These are phyloP conservation scores for Emericellopsis atlantica DNA, from an alignment of 2,329 filamentous ascomycete genomes.

Conservation along the genomic window DNA sequence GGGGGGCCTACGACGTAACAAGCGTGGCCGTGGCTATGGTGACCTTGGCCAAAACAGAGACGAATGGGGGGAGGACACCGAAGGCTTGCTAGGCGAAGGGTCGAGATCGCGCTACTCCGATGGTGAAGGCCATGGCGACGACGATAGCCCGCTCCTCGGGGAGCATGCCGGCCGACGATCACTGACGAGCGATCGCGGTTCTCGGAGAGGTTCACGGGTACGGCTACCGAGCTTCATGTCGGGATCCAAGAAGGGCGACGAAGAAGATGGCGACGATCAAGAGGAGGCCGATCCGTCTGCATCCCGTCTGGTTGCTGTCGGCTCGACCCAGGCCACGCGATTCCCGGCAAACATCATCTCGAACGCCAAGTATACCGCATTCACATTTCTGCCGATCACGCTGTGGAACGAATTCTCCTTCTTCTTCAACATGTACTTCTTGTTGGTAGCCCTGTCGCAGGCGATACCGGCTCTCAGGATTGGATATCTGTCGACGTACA, in stretches of 20 bases:
- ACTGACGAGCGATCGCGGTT: slow-evolving; percentile 12
- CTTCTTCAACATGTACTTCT: slow-evolving; percentile 99
- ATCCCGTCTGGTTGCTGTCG: slow-evolving; percentile 65
- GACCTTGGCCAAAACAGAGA: slow-evolving; percentile 44
- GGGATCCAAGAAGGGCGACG: slow-evolving; percentile 15
- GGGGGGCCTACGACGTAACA: slow-evolving; percentile 47
- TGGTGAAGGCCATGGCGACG: slow-evolving; percentile 51
- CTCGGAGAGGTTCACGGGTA: slow-evolving; percentile 31
- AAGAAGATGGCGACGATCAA: slow-evolving; percentile 17
- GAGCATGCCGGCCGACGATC: slow-evolving; percentile 17
- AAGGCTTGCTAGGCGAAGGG: slow-evolving; percentile 52
- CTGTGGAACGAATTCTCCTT: slow-evolving; percentile 99
- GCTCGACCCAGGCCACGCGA: slow-evolving; percentile 56
- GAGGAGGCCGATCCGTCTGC: slow-evolving; percentile 50
- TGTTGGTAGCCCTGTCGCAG: slow-evolving; percentile 89
- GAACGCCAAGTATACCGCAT: slow-evolving; percentile 93
- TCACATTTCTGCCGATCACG: slow-evolving; percentile 87
- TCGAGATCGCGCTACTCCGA: slow-evolving; percentile 44
- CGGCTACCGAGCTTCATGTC: slow-evolving; percentile 59
- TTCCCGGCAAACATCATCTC: slow-evolving; percentile 89
- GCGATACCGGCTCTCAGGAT: slow-evolving; percentile 81
- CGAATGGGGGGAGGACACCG: slow-evolving; percentile 51
- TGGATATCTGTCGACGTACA: slow-evolving; percentile 88
- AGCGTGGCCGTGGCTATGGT: slow-evolving; percentile 43
- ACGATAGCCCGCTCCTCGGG: slow-evolving; percentile 57